These are phyloP conservation scores for Filobasidium floriforme DNA, from an alignment of 768 basidiomycete species.

Conservation along the genomic window DNA sequence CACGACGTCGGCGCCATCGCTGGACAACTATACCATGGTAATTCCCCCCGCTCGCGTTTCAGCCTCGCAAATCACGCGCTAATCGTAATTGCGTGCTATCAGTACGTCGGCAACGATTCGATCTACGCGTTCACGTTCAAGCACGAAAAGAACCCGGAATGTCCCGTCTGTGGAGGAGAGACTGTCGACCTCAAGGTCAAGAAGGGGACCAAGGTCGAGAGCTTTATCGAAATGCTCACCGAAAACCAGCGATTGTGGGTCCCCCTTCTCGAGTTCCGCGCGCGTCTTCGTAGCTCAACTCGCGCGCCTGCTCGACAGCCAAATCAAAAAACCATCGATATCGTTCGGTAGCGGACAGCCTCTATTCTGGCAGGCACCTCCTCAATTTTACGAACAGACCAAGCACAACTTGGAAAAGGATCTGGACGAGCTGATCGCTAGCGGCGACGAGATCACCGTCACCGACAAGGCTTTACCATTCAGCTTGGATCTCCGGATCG, in stretches of 20 bases:
- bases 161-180: constrained; percentile 95
- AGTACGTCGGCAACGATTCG: constrained; percentile 93
- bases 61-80: not conserved
- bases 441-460: constrained; percentile 73
- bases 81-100: constrained; percentile 41
- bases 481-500: constrained; percentile 52
- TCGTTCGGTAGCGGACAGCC: constrained; percentile 58
- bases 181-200: constrained; percentile 64
- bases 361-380: constrained; percentile 89
- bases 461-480: constrained; percentile 87
- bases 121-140: constrained; percentile 97
- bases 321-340: constrained; percentile 92
- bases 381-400: constrained; percentile 78
- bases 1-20: constrained; percentile 83
- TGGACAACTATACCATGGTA: constrained; percentile 83
- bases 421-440: constrained; percentile 68
- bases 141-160: constrained; percentile 83
- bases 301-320: constrained; percentile 52
- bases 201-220: constrained; percentile 69
- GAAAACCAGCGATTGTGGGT: constrained; percentile 86
- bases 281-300: not conserved
- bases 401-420: constrained; percentile 84
- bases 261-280: not conserved
- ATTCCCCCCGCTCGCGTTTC: constrained; percentile 12
- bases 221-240: constrained; percentile 74